These are phyloP conservation scores for Lathyrus oleraceus DNA, from an alignment of 306 rosid species.

Conservation along the genomic window DNA sequence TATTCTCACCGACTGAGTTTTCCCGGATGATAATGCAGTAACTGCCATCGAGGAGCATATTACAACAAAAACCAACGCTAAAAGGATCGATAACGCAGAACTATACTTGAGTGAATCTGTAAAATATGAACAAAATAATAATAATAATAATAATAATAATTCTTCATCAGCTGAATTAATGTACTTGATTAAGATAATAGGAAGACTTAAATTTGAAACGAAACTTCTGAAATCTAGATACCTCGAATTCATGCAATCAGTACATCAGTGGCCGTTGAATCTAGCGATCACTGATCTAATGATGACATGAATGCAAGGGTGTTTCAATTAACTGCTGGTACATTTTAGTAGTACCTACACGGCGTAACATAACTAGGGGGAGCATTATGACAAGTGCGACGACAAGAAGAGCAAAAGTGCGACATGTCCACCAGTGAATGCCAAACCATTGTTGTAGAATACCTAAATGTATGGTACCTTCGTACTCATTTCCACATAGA, in stretches of 20 bases:
- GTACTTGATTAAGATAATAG: constrained; percentile 4
- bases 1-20: constrained; percentile 43
- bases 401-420: constrained; percentile 50
- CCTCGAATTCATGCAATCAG: background rate
- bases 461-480: constrained; percentile 47
- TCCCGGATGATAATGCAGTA: constrained; percentile 46
- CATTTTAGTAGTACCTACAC: constrained; percentile 45
- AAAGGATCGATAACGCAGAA: constrained; percentile 57
- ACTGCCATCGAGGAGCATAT: constrained; percentile 64
- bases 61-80: constrained; percentile 55
- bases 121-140: background rate
- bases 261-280: background rate
- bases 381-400: constrained; percentile 46
- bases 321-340: background rate
- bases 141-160: background rate
- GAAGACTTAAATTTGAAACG: background rate
- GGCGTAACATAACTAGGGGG: constrained; percentile 50
- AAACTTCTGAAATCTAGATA: background rate
- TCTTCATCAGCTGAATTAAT: constrained; percentile 2
- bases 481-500: constrained; percentile 49
- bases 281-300: background rate
- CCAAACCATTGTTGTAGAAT: constrained; percentile 67
- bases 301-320: background rate
- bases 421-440: constrained; percentile 63
- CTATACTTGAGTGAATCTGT: constrained; percentile 66